Percentiles rank a stretch among this genome's conserved stretches.
These are phyloP conservation scores for Populus alba DNA, from an alignment of 345 rosid species.

Conservation along the genomic window DNA sequence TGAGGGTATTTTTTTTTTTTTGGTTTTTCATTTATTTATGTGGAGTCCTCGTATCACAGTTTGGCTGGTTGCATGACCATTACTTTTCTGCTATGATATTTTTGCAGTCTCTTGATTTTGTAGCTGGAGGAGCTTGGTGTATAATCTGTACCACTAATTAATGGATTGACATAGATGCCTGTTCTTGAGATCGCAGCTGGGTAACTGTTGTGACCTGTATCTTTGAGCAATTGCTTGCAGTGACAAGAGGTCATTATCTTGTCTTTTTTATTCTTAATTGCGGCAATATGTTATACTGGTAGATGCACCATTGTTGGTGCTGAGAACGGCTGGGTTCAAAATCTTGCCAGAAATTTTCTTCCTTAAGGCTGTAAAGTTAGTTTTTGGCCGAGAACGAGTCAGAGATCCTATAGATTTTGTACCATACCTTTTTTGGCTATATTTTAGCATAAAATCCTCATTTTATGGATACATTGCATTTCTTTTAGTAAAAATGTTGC, in stretches of 20 bases:
- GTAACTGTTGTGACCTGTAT: conserved; percentile 4
- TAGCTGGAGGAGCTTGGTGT: conserved; percentile 16
- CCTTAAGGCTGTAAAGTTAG: conserved; percentile 16
- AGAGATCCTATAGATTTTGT: conserved; percentile 24
- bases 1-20: neutral
- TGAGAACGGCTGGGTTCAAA: conserved; percentile 21
- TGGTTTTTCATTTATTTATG: neutral
- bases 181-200: conserved; percentile 14
- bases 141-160: conserved; percentile 22
- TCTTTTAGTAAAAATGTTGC: conserved; percentile 9
- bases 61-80: neutral
- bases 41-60: neutral
- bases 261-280: neutral
- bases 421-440: conserved; percentile 17
- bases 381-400: conserved; percentile 20
- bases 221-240: conserved; percentile 16
- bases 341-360: conserved; percentile 15
- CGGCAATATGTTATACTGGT: conserved; percentile 3
- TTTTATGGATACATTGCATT: conserved; percentile 17
- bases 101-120: conserved; percentile 27
- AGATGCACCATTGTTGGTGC: conserved; percentile 5
- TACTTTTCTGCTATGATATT: neutral
- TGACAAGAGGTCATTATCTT: conserved; percentile 11
- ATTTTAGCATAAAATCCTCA: conserved; percentile 19
- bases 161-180: conserved; percentile 9